Percentiles rank a stretch among this genome's conserved stretches.
phyloP scores from a whole-genome alignment of 148 eudicot genomes.

The Persicaria maculosa region DNA sequence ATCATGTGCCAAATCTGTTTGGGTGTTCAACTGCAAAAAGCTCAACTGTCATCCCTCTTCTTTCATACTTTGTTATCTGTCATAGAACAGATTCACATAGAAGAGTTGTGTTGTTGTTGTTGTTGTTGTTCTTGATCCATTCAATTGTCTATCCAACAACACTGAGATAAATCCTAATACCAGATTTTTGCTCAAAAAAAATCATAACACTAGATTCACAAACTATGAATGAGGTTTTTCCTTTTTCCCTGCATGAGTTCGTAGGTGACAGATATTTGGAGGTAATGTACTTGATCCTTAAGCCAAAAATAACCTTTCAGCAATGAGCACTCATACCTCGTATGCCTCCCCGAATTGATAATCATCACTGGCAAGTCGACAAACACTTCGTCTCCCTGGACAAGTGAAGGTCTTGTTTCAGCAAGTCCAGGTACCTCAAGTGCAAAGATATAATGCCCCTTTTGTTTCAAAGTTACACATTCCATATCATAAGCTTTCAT shows the following conservation, averaged over 20 bases:
- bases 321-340: slow-evolving; percentile 36
- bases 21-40: too few relatives aligned
- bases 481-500: slow-evolving; percentile 76
- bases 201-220: too few relatives aligned
- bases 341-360: slow-evolving; percentile 24
- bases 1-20: too few relatives aligned
- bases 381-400: slow-evolving; percentile 54
- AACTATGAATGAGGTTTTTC: background rate
- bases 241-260: background rate
- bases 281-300: background rate
- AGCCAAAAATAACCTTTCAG: background rate
- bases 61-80: too few relatives aligned
- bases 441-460: slow-evolving; percentile 36
- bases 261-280: background rate
- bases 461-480: slow-evolving; percentile 37
- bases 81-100: too few relatives aligned
- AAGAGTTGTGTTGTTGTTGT: too few relatives aligned
- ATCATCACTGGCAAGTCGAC: slow-evolving; percentile 38
- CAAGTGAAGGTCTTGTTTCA: slow-evolving; percentile 89
- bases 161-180: background rate
- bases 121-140: too few relatives aligned
- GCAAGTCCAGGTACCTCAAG: slow-evolving; percentile 93
- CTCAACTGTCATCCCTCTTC: too few relatives aligned
- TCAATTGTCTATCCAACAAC: too few relatives aligned
- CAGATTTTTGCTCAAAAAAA: too few relatives aligned